Percentiles rank a stretch among this genome's conserved stretches.
Evolutionary conservation across 345 rosid genomes (phyloP).

Genomic region (Noccaea caerulescens): DNA sequence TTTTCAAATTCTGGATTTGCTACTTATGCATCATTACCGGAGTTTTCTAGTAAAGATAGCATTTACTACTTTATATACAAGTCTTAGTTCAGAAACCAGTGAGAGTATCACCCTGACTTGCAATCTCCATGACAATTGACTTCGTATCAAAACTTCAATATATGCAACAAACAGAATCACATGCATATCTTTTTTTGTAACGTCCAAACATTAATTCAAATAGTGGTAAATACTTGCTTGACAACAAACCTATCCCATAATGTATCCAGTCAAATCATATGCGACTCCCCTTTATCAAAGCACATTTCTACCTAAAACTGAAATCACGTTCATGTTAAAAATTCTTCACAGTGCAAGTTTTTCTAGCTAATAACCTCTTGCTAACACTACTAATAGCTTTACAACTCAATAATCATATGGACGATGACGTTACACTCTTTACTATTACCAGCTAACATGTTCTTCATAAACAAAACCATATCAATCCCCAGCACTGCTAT

Average conservation of each 20-base stretch:
- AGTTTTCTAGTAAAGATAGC: conserved; percentile 25
- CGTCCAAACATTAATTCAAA: background rate
- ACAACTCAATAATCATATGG: conserved; percentile 6
- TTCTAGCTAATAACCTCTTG: conserved; percentile 1
- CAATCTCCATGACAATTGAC: conserved; percentile 30
- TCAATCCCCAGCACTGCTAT: conserved; percentile 17
- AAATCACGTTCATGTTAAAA: background rate
- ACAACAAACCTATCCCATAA: conserved; percentile 16
- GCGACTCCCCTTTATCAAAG: conserved; percentile 13
- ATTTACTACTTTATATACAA: conserved; percentile 7
- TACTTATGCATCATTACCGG: conserved; percentile 11
- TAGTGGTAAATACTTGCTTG: background rate
- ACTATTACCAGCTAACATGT: conserved; percentile 19
- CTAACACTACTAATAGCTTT: conserved; percentile 3
- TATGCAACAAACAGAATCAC: conserved; percentile 21
- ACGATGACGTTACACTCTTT: conserved; percentile 12
- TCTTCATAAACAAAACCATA: conserved; percentile 18
- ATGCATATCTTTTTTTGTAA: background rate
- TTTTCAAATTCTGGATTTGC: conserved; percentile 10
- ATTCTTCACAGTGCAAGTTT: background rate
- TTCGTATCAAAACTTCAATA: conserved; percentile 23
- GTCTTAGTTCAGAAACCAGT: conserved; percentile 15
- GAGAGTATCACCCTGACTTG: conserved; percentile 22
- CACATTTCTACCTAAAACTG: conserved; percentile 7
- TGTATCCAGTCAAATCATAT: conserved; percentile 14